Percentiles rank a stretch among this genome's conserved stretches.
phyloP scores from a whole-genome alignment of 2,329 filamentous ascomycete genomes.

The Tetracladium maxilliforme region DNA sequence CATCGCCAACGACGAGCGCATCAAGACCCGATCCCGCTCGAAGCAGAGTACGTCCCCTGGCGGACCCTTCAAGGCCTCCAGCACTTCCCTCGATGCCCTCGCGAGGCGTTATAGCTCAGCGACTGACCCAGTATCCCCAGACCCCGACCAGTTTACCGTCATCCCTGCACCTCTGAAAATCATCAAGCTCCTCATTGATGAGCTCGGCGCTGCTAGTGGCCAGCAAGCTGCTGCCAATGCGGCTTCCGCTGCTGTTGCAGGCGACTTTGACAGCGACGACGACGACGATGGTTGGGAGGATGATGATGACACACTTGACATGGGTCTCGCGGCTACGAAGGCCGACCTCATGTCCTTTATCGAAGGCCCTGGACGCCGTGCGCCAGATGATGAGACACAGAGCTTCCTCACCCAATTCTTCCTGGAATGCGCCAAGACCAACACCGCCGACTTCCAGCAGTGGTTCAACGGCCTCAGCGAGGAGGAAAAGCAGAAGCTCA shows the following conservation, averaged over 20 bases:
- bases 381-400: conserved; percentile 81
- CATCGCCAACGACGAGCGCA: conserved; percentile 63
- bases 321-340: conserved; percentile 55
- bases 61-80: conserved; percentile 6
- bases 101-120: conserved; percentile 13
- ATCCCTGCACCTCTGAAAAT: conserved; percentile 88
- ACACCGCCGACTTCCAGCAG: conserved; percentile 19
- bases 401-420: conserved; percentile 77
- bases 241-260: conserved; percentile 42
- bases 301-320: conserved; percentile 59
- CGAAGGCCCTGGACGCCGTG: conserved; percentile 32
- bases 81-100: conserved; percentile 3
- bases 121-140: too few relatives aligned
- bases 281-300: conserved; percentile 84
- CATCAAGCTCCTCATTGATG: conserved; percentile 86
- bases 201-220: conserved; percentile 71
- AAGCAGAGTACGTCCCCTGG: conserved; percentile 49
- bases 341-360: conserved; percentile 69
- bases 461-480: conserved; percentile 17
- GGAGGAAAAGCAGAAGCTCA: conserved; percentile 32
- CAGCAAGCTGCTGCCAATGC: conserved; percentile 40
- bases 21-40: conserved; percentile 87
- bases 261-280: conserved; percentile 42
- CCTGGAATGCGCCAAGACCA: conserved; percentile 20
- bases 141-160: conserved; percentile 80